Percentiles rank a stretch among this genome's conserved stretches.
Evolutionary conservation across 192 early-diverging fungal species (phyloP).

Genomic region (Coemansia sp.): DNA sequence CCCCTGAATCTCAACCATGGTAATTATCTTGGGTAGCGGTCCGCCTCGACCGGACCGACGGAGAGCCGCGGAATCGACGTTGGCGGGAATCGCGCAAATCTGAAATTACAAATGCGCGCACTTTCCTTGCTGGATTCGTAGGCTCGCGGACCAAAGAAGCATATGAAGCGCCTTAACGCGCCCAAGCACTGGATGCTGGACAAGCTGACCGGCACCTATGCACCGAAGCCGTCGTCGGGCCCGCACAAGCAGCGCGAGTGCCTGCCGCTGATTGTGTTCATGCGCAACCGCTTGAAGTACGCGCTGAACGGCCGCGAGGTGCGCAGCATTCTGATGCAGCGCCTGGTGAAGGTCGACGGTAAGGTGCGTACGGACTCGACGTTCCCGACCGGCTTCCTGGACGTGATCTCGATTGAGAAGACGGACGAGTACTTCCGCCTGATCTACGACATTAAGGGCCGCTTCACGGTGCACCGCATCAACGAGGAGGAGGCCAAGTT

Average conservation of each 20-base stretch:
- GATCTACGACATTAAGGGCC: constrained; percentile 98
- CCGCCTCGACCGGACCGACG: no score
- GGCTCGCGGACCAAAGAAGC: constrained; percentile 96
- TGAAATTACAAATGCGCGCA: no score
- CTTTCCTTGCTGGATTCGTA: no score
- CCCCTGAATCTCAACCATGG: no score
- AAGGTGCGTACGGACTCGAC: constrained; percentile 96
- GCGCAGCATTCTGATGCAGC: constrained; percentile 93
- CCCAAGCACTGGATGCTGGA: constrained; percentile 99
- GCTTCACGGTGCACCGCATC: constrained; percentile 99
- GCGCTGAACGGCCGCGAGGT: constrained; percentile 97
- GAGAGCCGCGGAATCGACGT: no score
- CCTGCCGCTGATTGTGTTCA: constrained; percentile 94
- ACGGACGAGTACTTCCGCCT: constrained; percentile 99
- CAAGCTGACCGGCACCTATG: constrained; percentile 96
- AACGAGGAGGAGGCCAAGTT: constrained; percentile 97
- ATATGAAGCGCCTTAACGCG: constrained; percentile 97
- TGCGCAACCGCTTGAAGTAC: constrained; percentile 99
- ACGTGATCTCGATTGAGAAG: constrained; percentile 56
- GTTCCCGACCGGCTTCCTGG: constrained; percentile 97
- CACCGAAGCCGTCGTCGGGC: constrained; percentile 93
- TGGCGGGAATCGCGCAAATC: no score
- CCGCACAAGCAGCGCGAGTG: constrained; percentile 99
- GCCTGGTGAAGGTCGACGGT: constrained; percentile 98
- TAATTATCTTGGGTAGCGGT: no score